A percentile compares a stretch with the other conserved stretches of the same genome.
phyloP scores from a whole-genome alignment of 2,329 filamentous ascomycete genomes.

The Apiospora sp. region DNA sequence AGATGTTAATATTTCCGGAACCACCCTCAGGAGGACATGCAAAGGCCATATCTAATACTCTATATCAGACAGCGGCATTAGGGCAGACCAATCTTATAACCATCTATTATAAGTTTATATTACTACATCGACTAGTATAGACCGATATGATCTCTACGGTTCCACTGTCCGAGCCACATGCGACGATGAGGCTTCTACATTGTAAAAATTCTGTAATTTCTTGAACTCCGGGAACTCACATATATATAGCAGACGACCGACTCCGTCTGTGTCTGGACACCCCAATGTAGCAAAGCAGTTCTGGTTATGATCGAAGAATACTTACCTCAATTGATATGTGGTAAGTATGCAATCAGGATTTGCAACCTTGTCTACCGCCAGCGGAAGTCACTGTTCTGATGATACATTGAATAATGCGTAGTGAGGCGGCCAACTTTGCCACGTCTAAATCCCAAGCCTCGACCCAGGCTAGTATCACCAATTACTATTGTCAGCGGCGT shows the following conservation, averaged over 20 bases:
- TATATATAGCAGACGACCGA: background rate
- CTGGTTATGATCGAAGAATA: background rate
- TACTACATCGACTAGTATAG: background rate
- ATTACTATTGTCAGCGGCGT: background rate
- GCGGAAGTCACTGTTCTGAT: background rate
- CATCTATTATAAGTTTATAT: background rate
- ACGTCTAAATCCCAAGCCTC: background rate
- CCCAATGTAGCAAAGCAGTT: background rate
- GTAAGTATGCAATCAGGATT: background rate
- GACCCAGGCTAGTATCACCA: background rate
- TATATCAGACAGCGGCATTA: background rate
- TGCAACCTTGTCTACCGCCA: background rate
- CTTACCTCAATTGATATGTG: background rate
- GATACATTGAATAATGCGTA: background rate
- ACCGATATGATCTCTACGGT: background rate
- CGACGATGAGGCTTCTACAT: background rate
- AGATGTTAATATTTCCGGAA: background rate
- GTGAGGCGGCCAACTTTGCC: background rate
- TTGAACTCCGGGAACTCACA: constrained; percentile 1
- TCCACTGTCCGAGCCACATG: background rate
- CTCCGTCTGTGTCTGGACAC: background rate
- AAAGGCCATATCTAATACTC: background rate
- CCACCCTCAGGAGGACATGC: background rate
- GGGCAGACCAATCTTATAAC: background rate
- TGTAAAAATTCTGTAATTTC: background rate